Conservation (phyloP, 805 yeast species). For the Zygotorulaspora florentina region DNA sequence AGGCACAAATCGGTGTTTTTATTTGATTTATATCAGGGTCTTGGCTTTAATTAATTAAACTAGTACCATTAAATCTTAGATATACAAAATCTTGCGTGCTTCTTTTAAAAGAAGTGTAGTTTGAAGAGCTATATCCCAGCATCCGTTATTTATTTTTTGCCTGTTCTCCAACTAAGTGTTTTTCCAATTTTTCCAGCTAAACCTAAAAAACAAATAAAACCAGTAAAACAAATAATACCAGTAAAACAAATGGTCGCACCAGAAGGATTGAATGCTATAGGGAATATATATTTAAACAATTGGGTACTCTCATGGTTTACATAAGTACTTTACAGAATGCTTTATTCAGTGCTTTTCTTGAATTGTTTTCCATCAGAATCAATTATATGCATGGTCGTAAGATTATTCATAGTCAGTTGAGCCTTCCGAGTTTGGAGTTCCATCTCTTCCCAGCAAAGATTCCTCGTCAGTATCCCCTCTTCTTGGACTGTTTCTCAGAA, state of each 20-base stretch:
- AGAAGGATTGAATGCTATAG: neutral
- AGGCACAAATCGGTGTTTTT: no score
- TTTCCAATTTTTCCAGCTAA: no score
- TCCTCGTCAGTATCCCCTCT: conserved; percentile 25
- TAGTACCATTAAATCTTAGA: no score
- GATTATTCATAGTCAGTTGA: conserved; percentile 3
- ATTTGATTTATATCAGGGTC: no score
- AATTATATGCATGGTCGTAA: neutral
- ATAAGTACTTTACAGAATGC: neutral
- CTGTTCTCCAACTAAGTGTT: no score
- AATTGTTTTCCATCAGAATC: neutral
- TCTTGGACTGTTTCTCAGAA: conserved; percentile 17
- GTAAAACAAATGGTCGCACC: no score
- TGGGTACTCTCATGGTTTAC: neutral
- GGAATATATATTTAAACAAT: neutral
- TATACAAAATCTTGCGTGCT: no score
- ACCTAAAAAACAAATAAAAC: no score
- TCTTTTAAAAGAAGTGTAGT: no score
- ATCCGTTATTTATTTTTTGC: no score
- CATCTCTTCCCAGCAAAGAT: conserved; percentile 22
- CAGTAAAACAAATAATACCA: neutral
- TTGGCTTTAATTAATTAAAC: no score
- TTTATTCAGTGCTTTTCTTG: neutral
- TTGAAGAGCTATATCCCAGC: no score
- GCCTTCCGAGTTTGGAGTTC: conserved; percentile 9